phyloP scores from a whole-genome alignment of 2,329 filamentous ascomycete genomes.

The Calonectria honghensis region DNA sequence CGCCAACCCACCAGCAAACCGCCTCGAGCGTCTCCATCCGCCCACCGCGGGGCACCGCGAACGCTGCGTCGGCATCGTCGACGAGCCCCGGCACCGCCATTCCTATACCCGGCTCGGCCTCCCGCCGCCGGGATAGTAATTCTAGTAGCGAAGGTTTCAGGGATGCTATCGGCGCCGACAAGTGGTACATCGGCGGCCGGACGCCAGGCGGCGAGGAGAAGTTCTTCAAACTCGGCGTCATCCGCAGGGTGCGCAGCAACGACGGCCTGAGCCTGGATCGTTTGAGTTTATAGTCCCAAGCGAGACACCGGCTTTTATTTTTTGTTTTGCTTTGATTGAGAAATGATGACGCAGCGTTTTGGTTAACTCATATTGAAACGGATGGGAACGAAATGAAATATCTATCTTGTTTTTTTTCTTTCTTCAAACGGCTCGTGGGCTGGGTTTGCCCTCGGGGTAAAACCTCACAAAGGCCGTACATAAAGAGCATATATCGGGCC shows the following conservation, averaged over 20 bases:
- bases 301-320: not conserved
- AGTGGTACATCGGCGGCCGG: constrained; percentile 88
- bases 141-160: constrained; percentile 85
- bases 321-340: not conserved
- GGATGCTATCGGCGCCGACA: constrained; percentile 82
- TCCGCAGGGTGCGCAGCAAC: constrained; percentile 82
- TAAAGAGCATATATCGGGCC: constrained; percentile 35
- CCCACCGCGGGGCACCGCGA: constrained; percentile 52
- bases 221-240: constrained; percentile 87
- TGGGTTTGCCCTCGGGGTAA: constrained; percentile 14
- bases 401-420: not conserved
- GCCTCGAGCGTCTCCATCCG: constrained; percentile 57
- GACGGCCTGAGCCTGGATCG: constrained; percentile 85
- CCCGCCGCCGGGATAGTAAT: constrained; percentile 80
- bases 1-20: constrained; percentile 53
- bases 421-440: constrained; percentile 10
- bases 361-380: constrained; percentile 16
- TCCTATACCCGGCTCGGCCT: constrained; percentile 61
- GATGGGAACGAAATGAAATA: constrained; percentile 12
- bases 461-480: constrained; percentile 8
- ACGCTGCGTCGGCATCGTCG: constrained; percentile 38
- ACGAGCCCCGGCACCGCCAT: constrained; percentile 57
- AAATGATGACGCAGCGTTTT: constrained; percentile 28
- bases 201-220: constrained; percentile 86
- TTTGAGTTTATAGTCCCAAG: constrained; percentile 77